Evolutionary conservation across 768 basidiomycete species (phyloP).

Genomic region (Phylloporus sp.): DNA sequence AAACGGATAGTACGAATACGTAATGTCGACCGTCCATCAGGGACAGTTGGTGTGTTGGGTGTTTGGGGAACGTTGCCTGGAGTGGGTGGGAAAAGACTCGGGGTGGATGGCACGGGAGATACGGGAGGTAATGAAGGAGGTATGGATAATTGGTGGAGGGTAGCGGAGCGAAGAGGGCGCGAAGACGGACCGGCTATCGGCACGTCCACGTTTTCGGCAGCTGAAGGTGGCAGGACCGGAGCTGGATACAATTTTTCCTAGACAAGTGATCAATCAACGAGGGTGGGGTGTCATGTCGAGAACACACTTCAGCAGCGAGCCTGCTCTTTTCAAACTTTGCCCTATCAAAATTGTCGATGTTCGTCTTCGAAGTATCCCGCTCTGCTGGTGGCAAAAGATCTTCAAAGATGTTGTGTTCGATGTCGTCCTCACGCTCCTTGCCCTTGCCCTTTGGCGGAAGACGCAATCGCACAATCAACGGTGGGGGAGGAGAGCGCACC

Average conservation of each 20-base stretch:
- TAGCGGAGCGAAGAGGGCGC: constrained; percentile 58
- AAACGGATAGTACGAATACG: constrained; percentile 88
- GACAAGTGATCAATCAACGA: constrained; percentile 7
- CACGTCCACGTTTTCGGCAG: constrained; percentile 31
- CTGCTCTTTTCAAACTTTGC: constrained; percentile 69
- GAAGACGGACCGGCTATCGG: constrained; percentile 53
- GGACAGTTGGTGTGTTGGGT: constrained; percentile 24
- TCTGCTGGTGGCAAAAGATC: constrained; percentile 68
- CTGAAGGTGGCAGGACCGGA: constrained; percentile 30
- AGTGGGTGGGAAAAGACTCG: constrained; percentile 30
- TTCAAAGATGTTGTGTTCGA: constrained; percentile 67
- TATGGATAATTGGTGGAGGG: constrained; percentile 35
- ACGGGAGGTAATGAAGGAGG: constrained; percentile 26
- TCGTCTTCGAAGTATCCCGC: constrained; percentile 67
- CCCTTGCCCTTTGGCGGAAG: constrained; percentile 60
- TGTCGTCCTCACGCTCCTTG: constrained; percentile 64
- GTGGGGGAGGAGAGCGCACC: constrained; percentile 33
- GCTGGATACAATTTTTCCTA: constrained; percentile 50
- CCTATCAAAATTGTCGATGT: constrained; percentile 57
- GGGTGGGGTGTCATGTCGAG: not conserved
- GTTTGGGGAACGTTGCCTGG: constrained; percentile 31
- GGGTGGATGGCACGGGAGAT: constrained; percentile 38
- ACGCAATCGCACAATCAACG: constrained; percentile 46
- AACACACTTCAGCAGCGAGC: constrained; percentile 65
- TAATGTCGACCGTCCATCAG: constrained; percentile 33